A percentile compares a stretch with the other conserved stretches of the same genome.
phyloP scores from a whole-genome alignment of 768 basidiomycete genomes.

The Lactarius hatsudake region DNA sequence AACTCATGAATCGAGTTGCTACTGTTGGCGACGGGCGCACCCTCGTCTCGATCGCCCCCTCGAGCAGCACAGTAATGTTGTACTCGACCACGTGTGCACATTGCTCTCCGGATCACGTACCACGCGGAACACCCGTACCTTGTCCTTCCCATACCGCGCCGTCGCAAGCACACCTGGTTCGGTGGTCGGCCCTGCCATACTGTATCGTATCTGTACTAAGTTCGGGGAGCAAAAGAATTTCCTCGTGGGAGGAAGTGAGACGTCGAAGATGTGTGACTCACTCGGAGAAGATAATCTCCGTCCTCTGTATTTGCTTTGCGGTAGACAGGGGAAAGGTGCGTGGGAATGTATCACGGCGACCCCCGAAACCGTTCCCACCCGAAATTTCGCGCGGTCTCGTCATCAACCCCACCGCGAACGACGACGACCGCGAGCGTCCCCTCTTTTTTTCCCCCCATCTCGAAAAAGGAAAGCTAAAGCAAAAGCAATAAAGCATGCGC shows the following conservation, averaged over 20 bases:
- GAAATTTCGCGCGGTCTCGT: neutral
- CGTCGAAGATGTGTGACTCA: neutral
- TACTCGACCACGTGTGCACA: constrained; percentile 81
- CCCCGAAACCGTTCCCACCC: neutral
- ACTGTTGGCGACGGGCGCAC: constrained; percentile 36
- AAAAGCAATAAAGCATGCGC: constrained; percentile 6
- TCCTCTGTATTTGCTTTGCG: neutral
- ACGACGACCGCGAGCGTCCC: constrained; percentile 1
- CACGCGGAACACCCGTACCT: constrained; percentile 81
- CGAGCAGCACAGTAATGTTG: constrained; percentile 73
- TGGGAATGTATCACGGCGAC: neutral
- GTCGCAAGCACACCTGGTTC: constrained; percentile 35
- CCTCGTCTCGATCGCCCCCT: constrained; percentile 81
- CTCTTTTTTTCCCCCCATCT: neutral
- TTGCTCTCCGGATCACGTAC: constrained; percentile 55
- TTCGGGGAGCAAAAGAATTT: neutral
- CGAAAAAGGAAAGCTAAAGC: neutral
- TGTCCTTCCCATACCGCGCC: constrained; percentile 86
- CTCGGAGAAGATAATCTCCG: neutral
- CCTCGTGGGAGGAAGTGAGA: neutral
- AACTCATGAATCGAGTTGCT: neutral
- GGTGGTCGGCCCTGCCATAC: neutral
- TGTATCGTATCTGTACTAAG: neutral
- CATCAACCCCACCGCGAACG: neutral
- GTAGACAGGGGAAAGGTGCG: neutral